Evolutionary conservation across 495 filamentous ascomycete species (phyloP).

Genomic region (Jackrogersella minutella): DNA sequence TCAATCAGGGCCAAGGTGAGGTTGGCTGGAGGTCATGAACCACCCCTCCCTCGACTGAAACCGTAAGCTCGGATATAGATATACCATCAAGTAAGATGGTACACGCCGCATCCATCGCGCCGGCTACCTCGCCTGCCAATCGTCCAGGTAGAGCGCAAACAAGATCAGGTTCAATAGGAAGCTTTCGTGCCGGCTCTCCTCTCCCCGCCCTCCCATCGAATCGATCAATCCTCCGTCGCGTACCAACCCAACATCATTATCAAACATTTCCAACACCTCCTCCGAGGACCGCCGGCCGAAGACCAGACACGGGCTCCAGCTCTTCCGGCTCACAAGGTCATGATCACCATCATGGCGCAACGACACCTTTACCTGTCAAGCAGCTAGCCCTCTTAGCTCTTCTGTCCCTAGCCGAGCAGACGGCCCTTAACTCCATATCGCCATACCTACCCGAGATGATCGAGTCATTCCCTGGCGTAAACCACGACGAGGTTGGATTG

Average conservation of each 20-base stretch:
- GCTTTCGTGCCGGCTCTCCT: slow-evolving; percentile 60
- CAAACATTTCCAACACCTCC: slow-evolving; percentile 95
- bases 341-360: slow-evolving; percentile 47
- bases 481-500: slow-evolving; percentile 73
- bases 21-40: slow-evolving; percentile 10
- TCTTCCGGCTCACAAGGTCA: slow-evolving; percentile 43
- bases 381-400: slow-evolving; percentile 87
- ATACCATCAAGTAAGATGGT: slow-evolving; percentile 46
- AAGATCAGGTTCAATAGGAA: slow-evolving; percentile 47
- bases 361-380: slow-evolving; percentile 78
- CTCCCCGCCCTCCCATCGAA: slow-evolving; percentile 42
- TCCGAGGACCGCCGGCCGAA: slow-evolving; percentile 69
- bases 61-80: slow-evolving; percentile 34
- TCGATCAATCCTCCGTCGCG: slow-evolving; percentile 54
- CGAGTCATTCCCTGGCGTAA: slow-evolving; percentile 81
- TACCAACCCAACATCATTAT: slow-evolving; percentile 73
- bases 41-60: slow-evolving; percentile 15
- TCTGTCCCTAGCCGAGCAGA: slow-evolving; percentile 92
- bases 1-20: neutral
- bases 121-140: slow-evolving; percentile 38
- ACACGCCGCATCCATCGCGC: slow-evolving; percentile 41
- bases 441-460: slow-evolving; percentile 96
- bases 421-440: slow-evolving; percentile 94
- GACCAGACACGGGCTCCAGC: slow-evolving; percentile 39
- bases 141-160: slow-evolving; percentile 29